These are phyloP conservation scores for Suillus alpinus DNA, from an alignment of 768 basidiomycete genomes.

Conservation along the genomic window DNA sequence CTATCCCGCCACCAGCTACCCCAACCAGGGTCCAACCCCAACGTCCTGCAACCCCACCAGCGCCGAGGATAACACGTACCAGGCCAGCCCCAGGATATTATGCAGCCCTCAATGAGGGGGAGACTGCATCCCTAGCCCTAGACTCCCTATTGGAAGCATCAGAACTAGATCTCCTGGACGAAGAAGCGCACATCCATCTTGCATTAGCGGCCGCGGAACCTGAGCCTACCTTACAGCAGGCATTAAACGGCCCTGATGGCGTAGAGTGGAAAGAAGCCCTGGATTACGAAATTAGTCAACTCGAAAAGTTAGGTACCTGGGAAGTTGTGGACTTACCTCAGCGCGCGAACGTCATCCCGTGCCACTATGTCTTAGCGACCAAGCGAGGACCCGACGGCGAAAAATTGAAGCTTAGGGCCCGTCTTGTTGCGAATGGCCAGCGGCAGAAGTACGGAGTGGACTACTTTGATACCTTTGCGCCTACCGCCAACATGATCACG, in stretches of 20 bases:
- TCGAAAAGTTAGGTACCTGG: slow-evolving; percentile 26
- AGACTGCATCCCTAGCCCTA: neutral
- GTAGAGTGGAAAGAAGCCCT: slow-evolving; percentile 5
- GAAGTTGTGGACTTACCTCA: slow-evolving; percentile 20
- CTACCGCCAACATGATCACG: slow-evolving; percentile 6
- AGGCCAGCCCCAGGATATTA: too few relatives aligned
- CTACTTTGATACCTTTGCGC: slow-evolving; percentile 21
- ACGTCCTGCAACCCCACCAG: too few relatives aligned
- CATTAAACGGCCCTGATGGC: slow-evolving; percentile 5
- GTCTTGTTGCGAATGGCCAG: too few relatives aligned
- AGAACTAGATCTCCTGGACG: neutral
- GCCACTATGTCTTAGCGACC: slow-evolving; percentile 2
- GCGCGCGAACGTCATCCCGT: slow-evolving; percentile 26
- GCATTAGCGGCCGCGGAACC: neutral
- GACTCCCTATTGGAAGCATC: neutral
- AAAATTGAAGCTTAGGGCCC: too few relatives aligned
- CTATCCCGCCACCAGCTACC: too few relatives aligned
- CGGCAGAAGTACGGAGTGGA: slow-evolving; percentile 10
- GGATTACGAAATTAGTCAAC: slow-evolving; percentile 12
- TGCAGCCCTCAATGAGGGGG: too few relatives aligned
- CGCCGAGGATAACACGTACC: too few relatives aligned
- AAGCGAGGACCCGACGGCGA: neutral
- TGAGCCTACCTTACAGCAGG: slow-evolving; percentile 2
- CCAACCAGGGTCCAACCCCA: too few relatives aligned
- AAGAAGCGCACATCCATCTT: neutral